A percentile compares a stretch with the other conserved stretches of the same genome.
Evolutionary conservation across 345 rosid species (phyloP).

Genomic region (Eutrema heterophyllum): DNA sequence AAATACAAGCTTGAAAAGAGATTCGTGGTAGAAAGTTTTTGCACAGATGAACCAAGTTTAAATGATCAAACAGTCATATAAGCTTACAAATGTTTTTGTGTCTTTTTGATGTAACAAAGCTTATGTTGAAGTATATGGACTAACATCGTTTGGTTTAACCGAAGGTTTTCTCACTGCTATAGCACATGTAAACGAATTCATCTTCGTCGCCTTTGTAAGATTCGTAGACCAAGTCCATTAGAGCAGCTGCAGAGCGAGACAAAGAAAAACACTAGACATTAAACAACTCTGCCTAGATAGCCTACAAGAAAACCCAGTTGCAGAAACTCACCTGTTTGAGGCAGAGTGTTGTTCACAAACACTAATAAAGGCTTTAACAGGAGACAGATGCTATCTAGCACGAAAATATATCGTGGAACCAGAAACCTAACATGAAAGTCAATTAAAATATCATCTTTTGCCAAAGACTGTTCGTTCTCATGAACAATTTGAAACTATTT

Average conservation of each 20-base stretch:
- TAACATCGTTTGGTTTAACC: background rate
- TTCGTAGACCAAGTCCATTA: slow-evolving; percentile 34
- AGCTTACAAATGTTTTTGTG: slow-evolving; percentile 8
- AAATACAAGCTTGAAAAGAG: background rate
- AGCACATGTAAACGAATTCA: slow-evolving; percentile 61
- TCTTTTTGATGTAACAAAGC: background rate
- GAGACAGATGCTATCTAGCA: no score
- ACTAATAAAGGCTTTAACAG: no score
- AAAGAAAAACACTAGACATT: background rate
- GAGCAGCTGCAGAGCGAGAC: slow-evolving; percentile 41
- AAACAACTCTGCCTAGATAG: no score
- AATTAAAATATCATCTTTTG: background rate
- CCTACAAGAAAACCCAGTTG: no score
- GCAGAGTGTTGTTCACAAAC: no score
- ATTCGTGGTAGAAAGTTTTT: background rate
- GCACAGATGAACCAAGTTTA: background rate
- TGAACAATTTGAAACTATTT: background rate
- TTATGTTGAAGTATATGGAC: background rate
- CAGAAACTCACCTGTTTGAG: no score
- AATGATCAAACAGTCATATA: background rate
- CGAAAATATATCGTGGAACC: slow-evolving; percentile 66
- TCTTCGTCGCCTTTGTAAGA: slow-evolving; percentile 63
- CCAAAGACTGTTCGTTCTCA: background rate
- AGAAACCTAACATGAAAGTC: slow-evolving; percentile 46
- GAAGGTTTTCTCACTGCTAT: slow-evolving; percentile 16